phyloP scores from a whole-genome alignment of 768 basidiomycete genomes.

The Krasilnikovozyma curviuscula region DNA sequence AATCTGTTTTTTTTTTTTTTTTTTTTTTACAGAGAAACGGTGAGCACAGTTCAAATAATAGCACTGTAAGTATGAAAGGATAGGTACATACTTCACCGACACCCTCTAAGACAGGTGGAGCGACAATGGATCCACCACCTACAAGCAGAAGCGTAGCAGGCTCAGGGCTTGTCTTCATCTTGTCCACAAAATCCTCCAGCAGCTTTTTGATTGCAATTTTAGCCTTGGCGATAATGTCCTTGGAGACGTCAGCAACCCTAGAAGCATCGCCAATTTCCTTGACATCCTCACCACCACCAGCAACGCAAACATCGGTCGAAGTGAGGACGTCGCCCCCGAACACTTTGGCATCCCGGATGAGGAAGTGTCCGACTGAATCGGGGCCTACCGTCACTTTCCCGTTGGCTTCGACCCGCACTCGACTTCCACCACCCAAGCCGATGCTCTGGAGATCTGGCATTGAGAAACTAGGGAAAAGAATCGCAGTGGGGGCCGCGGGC shows the following conservation, averaged over 20 bases:
- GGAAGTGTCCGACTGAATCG: slow-evolving; percentile 43
- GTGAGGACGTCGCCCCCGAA: slow-evolving; percentile 43
- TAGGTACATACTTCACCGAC: slow-evolving; percentile 36
- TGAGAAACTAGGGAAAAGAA: slow-evolving; percentile 13
- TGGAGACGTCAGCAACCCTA: slow-evolving; percentile 20
- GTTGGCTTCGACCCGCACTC: slow-evolving; percentile 26
- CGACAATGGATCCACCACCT: slow-evolving; percentile 45
- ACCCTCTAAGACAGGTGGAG: slow-evolving; percentile 36
- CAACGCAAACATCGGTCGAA: slow-evolving; percentile 42
- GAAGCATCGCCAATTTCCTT: slow-evolving; percentile 23
- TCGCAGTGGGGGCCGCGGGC: not conserved
- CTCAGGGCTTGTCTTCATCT: slow-evolving; percentile 44
- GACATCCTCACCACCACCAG: slow-evolving; percentile 21
- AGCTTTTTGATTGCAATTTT: slow-evolving; percentile 30
- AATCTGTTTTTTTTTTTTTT: no score
- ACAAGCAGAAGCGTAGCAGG: slow-evolving; percentile 43
- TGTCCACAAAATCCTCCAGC: slow-evolving; percentile 36
- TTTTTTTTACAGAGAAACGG: no score
- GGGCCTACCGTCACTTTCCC: slow-evolving; percentile 40
- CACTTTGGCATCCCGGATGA: slow-evolving; percentile 34
- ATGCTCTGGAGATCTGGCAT: slow-evolving; percentile 31
- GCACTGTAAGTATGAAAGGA: no score
- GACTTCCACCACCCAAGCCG: slow-evolving; percentile 46
- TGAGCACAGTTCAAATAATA: no score
- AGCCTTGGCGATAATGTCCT: slow-evolving; percentile 24